Conservation (phyloP, 805 yeast genomes). For the Wickerhamiella occidentalis region DNA sequence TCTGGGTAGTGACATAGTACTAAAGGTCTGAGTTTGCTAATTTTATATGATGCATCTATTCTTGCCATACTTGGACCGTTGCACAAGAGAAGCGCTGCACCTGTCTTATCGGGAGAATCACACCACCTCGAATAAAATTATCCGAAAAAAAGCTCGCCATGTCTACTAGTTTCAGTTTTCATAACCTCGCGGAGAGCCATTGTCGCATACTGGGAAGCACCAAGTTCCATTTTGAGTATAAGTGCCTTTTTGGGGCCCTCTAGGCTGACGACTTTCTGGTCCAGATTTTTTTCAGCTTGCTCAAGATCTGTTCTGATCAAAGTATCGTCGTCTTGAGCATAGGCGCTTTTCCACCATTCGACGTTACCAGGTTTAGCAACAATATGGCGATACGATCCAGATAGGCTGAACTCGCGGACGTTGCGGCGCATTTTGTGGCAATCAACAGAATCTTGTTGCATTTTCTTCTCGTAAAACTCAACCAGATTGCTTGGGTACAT, state of each 20-base stretch:
- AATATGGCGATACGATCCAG: constrained; percentile 78
- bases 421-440: constrained; percentile 76
- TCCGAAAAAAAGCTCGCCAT: constrained; percentile 19
- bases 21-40: neutral
- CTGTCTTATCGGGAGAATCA: too few relatives aligned
- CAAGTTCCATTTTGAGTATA: constrained; percentile 62
- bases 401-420: constrained; percentile 75
- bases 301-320: constrained; percentile 71
- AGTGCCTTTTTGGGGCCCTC: constrained; percentile 40
- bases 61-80: too few relatives aligned
- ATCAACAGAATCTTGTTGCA: constrained; percentile 69
- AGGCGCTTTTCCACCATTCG: constrained; percentile 50
- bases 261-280: neutral
- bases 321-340: constrained; percentile 53
- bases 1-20: neutral
- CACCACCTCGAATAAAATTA: neutral
- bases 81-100: too few relatives aligned
- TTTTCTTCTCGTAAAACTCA: constrained; percentile 52
- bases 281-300: constrained; percentile 22
- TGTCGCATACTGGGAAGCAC: constrained; percentile 87
- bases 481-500: constrained; percentile 63
- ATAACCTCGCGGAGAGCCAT: constrained; percentile 91
- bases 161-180: constrained; percentile 33
- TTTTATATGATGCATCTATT: too few relatives aligned
- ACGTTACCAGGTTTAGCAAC: constrained; percentile 53